Percentiles rank a stretch among this genome's conserved stretches.
Conservation (phyloP, 2,329 filamentous ascomycete species). For the Verticillium nubilum region DNA sequence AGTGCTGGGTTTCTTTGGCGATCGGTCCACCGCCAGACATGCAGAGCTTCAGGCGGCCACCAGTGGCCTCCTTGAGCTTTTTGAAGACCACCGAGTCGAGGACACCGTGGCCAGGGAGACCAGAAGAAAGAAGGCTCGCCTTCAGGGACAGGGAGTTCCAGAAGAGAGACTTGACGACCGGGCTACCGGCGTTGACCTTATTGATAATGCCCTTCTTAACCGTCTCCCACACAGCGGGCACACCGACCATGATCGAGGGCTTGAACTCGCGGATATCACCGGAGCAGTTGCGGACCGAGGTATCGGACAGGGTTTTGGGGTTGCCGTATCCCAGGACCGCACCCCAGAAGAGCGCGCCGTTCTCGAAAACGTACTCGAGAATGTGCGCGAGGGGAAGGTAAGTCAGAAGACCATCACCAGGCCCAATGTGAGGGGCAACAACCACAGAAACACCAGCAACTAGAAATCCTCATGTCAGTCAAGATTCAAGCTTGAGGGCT, state of each 20-base stretch:
- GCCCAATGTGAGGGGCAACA: conserved; percentile 70
- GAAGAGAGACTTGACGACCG: conserved; percentile 70
- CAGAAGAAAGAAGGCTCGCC: conserved; percentile 41
- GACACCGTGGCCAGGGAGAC: conserved; percentile 60
- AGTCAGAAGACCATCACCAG: conserved; percentile 72
- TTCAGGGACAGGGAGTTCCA: conserved; percentile 53
- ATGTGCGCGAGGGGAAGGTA: conserved; percentile 87
- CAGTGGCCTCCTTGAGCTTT: conserved; percentile 86
- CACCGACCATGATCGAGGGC: conserved; percentile 78
- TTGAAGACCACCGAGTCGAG: conserved; percentile 81
- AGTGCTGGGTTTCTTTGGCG: conserved; percentile 77
- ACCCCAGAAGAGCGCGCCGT: conserved; percentile 77
- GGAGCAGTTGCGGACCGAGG: conserved; percentile 76
- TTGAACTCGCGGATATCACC: conserved; percentile 84
- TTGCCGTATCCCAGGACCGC: conserved; percentile 86
- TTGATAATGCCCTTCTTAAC: conserved; percentile 84
- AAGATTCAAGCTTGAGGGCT: neutral
- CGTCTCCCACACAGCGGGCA: conserved; percentile 85
- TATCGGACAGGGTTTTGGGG: conserved; percentile 77
- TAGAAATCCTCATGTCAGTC: conserved; percentile 21
- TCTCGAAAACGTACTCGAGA: conserved; percentile 87
- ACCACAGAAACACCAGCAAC: conserved; percentile 74
- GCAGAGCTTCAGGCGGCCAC: conserved; percentile 72
- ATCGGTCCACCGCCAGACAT: conserved; percentile 85
- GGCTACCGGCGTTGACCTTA: conserved; percentile 66